Evolutionary conservation across 352 stramenopile genomes (phyloP), one percentile per base, ranked within the genome.

Genomic region (Globisporangium perplexum): DNA sequence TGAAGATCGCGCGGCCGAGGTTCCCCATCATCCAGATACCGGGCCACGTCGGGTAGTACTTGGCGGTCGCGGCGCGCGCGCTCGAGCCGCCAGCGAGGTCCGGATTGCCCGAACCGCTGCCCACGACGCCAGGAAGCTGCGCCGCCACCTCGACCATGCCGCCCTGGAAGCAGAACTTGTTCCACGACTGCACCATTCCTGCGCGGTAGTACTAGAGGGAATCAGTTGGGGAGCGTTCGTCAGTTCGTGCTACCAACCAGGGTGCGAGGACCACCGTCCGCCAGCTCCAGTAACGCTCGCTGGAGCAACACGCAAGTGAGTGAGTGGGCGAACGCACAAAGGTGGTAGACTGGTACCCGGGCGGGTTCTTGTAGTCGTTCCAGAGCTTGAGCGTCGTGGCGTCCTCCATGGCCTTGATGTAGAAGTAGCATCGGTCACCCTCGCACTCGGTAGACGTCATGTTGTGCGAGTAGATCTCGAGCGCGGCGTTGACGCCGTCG

Each of bases 1-100:
- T 94, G 67, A 98, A 99, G n/a, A 97, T 97, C 11, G 94, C 91
- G 38, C 96, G 69, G n/a, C 92, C 95, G 14, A 99, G 68, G 72
- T 98, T 98, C 7, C 96, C 96, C 50, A 99, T 74, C 46, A 98
- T 69, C 95, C 96, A 99, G 59, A 98, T 89, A 10, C 94, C 95
- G 0, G 95, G 95, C 87, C 95, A 98, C 49, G 79, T 88, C 31
- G 81, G 80, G 60, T 92, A 92, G 60, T 73, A 92, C 45, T 62
- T 60, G n/a, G 39, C 11, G 62, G 83, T 33, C 86, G 61, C 47
- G 71, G 83, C 44, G 75, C 75, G 62, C 52, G 57, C n/a, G 84
- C 73, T 73, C 1, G 57, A 76, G 0, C 96, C 55, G 3, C 49
- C 47, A 0, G 79, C 38, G 1, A 39, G 12, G 30, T 86, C 70